These are phyloP conservation scores for Rhodosporidiobolus odoratus DNA, from an alignment of 768 basidiomycete species.

Conservation along the genomic window DNA sequence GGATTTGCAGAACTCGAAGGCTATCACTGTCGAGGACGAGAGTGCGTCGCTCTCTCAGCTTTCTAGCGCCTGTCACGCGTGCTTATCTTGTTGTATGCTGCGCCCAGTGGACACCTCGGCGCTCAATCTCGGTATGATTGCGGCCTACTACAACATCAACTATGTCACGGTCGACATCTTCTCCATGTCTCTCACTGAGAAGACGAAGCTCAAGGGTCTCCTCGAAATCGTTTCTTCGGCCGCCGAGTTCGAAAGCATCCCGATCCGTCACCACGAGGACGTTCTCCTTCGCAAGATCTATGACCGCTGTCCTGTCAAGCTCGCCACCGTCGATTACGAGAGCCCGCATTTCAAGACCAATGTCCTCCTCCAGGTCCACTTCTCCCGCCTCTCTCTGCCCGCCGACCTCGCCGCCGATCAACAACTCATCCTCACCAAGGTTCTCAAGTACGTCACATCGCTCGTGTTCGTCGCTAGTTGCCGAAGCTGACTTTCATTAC, in stretches of 20 bases:
- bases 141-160: constrained; percentile 90
- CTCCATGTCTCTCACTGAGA: constrained; percentile 86
- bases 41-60: constrained; percentile 15
- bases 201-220: constrained; percentile 92
- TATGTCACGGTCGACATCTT: constrained; percentile 81
- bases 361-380: constrained; percentile 92
- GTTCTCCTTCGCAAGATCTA: constrained; percentile 52
- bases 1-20: constrained; percentile 90
- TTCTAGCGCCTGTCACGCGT: background rate
- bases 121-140: constrained; percentile 97
- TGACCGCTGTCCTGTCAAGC: constrained; percentile 93
- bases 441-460: constrained; percentile 61
- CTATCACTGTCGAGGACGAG: constrained; percentile 68
- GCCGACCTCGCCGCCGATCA: constrained; percentile 93
- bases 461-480: constrained; percentile 43
- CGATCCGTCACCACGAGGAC: constrained; percentile 87
- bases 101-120: constrained; percentile 50
- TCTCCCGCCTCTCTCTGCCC: constrained; percentile 83
- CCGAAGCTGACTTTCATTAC: background rate
- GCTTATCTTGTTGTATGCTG: constrained; percentile 50
- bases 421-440: constrained; percentile 75
- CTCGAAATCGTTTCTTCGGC: constrained; percentile 96
- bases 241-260: constrained; percentile 89
- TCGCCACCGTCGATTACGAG: constrained; percentile 71
- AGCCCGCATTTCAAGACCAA: constrained; percentile 98